Evolutionary conservation across 208 protist species (phyloP).

Genomic region (Spongospora subterranea): DNA sequence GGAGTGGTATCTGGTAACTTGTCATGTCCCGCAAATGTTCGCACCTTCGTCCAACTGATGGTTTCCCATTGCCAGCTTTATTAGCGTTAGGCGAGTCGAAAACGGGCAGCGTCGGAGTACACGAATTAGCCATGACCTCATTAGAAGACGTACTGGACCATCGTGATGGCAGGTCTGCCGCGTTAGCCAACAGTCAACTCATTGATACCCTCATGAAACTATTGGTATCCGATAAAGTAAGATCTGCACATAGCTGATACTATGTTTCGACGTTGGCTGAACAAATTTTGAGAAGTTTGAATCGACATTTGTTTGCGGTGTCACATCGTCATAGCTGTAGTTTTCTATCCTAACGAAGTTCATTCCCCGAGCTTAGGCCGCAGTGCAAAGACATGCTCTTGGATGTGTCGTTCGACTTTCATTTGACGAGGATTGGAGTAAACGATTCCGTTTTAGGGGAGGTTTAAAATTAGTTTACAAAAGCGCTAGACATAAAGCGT

Average conservation of each 20-base stretch:
- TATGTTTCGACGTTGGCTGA: too few species aligned
- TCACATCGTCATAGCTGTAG: too few species aligned
- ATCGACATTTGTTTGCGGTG: too few species aligned
- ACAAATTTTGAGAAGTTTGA: too few species aligned
- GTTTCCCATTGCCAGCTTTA: slow-evolving; percentile 1
- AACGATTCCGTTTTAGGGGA: background rate
- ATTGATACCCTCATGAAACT: slow-evolving; percentile 50
- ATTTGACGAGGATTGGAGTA: slow-evolving; percentile 23
- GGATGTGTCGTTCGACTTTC: slow-evolving; percentile 8
- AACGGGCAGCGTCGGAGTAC: slow-evolving; percentile 13
- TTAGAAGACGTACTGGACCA: slow-evolving; percentile 42
- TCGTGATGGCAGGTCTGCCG: background rate
- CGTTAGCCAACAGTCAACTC: background rate
- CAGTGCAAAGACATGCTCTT: background rate
- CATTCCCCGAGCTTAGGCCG: background rate
- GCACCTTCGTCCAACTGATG: background rate
- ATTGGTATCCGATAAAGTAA: slow-evolving; percentile 40
- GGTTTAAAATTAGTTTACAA: slow-evolving; percentile 46
- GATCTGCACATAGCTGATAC: too few species aligned
- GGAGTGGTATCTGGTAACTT: background rate
- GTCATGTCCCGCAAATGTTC: background rate
- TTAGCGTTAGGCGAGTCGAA: background rate
- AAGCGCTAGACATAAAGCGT: slow-evolving; percentile 48
- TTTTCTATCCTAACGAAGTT: too few species aligned
- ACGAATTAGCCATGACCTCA: slow-evolving; percentile 42